Percentiles rank a stretch among this genome's conserved stretches.
phyloP scores from a whole-genome alignment of 352 stramenopile species.

The Pythium chondricola region DNA sequence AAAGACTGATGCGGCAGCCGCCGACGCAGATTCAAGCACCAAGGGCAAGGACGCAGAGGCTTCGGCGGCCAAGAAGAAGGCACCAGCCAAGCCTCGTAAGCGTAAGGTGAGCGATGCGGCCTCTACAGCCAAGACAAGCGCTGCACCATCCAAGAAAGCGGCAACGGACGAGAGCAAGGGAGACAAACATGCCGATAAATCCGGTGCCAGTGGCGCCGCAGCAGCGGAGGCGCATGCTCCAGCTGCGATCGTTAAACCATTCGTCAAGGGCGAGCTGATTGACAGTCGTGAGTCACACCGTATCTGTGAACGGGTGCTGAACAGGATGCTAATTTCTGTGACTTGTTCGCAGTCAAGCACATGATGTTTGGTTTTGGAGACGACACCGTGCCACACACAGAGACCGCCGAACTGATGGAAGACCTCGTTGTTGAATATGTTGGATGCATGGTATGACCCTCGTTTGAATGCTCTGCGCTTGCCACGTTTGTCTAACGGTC shows the following conservation, averaged over 20 bases:
- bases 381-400: conserved; percentile 56
- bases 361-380: conserved; percentile 89
- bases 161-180: conserved; percentile 17
- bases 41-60: conserved; percentile 11
- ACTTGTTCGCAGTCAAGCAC: conserved; percentile 58
- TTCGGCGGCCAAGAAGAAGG: conserved; percentile 70
- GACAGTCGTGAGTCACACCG: conserved; percentile 67
- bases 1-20: conserved; percentile 6
- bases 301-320: not conserved
- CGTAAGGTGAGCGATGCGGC: conserved; percentile 64
- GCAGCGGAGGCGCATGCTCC: not conserved
- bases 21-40: not conserved
- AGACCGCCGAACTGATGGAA: conserved; percentile 79
- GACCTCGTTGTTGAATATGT: conserved; percentile 82
- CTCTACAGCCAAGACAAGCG: conserved; percentile 23
- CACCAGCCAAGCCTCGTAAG: conserved; percentile 56
- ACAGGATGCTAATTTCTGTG: not conserved
- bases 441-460: conserved; percentile 61
- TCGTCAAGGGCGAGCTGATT: conserved; percentile 66
- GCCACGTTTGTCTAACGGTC: not conserved
- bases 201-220: not conserved
- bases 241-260: conserved; percentile 53
- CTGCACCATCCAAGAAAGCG: conserved; percentile 33
- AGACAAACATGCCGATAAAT: conserved; percentile 8
- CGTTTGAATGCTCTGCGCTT: not conserved